Conservation (phyloP, 495 filamentous ascomycete species). For the Symbiotaphrina buchneri region DNA sequence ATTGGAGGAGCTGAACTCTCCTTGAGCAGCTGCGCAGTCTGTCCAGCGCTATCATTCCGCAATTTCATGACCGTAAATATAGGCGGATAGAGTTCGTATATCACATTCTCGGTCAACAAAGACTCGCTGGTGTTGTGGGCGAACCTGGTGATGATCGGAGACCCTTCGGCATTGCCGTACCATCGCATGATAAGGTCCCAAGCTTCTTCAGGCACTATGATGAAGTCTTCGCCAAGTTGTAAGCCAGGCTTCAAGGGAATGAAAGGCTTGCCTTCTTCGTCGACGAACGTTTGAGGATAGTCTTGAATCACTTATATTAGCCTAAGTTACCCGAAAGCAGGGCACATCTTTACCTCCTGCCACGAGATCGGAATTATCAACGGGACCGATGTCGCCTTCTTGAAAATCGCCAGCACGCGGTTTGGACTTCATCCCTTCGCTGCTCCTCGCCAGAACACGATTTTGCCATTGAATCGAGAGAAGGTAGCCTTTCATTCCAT, state of each 20-base stretch:
- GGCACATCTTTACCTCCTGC: constrained; percentile 5
- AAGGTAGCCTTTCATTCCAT: constrained; percentile 54
- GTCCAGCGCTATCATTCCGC: constrained; percentile 27
- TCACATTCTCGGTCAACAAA: constrained; percentile 31
- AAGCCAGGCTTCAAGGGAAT: constrained; percentile 58
- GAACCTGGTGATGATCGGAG: constrained; percentile 50
- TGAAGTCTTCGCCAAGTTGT: constrained; percentile 39
- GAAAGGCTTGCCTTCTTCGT: constrained; percentile 34
- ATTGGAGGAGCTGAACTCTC: constrained; percentile 30
- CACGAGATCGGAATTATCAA: constrained; percentile 53
- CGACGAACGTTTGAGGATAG: constrained; percentile 22
- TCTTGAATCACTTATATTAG: no score
- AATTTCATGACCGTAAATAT: constrained; percentile 74
- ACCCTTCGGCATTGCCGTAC: constrained; percentile 54
- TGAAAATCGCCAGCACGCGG: constrained; percentile 30
- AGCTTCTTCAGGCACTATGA: constrained; percentile 51
- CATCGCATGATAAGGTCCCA: constrained; percentile 65
- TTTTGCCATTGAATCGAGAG: constrained; percentile 63
- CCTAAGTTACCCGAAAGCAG: constrained; percentile 7
- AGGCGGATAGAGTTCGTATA: constrained; percentile 69
- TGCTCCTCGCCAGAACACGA: constrained; percentile 44
- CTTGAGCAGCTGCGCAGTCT: constrained; percentile 34
- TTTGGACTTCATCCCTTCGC: constrained; percentile 25
- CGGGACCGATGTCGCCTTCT: constrained; percentile 49
- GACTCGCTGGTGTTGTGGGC: constrained; percentile 51